Evolutionary conservation across 768 basidiomycete species (phyloP).

Genomic region (Stropharia rugosoannulata): DNA sequence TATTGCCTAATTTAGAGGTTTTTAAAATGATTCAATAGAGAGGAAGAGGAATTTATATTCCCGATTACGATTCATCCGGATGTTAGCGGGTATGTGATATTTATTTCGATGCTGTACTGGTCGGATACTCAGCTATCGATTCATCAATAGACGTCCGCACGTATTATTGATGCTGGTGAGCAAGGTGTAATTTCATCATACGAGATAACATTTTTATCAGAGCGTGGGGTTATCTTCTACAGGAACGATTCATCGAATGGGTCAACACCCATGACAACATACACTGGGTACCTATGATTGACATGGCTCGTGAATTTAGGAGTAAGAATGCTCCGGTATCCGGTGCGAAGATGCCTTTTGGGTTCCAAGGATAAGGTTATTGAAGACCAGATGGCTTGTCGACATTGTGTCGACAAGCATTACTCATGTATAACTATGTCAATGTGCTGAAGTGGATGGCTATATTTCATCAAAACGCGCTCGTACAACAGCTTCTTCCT

Average conservation of each 20-base stretch:
- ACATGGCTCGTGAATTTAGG: slow-evolving; percentile 66
- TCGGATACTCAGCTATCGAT: slow-evolving; percentile 2
- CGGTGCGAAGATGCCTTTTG: slow-evolving; percentile 58
- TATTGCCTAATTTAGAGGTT: background rate
- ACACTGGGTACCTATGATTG: slow-evolving; percentile 69
- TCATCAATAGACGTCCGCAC: slow-evolving; percentile 51
- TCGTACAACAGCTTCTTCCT: too few relatives aligned
- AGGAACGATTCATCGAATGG: slow-evolving; percentile 78
- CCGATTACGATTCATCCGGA: slow-evolving; percentile 81
- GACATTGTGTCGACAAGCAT: too few relatives aligned
- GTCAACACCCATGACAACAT: slow-evolving; percentile 68
- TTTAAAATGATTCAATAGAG: slow-evolving; percentile 29
- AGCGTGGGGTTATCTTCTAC: background rate
- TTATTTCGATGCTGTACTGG: slow-evolving; percentile 3
- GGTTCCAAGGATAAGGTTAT: slow-evolving; percentile 14
- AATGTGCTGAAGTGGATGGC: too few relatives aligned
- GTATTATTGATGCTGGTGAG: slow-evolving; percentile 70
- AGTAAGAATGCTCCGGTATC: slow-evolving; percentile 43
- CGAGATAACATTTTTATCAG: background rate
- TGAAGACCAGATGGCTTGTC: too few relatives aligned
- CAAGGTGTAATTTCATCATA: background rate
- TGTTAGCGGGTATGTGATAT: slow-evolving; percentile 55
- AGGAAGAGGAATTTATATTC: slow-evolving; percentile 67
- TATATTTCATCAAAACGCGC: too few relatives aligned
- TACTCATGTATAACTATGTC: too few relatives aligned